Conservation (phyloP, 768 basidiomycete species). For the Hypholoma fasciculare region DNA sequence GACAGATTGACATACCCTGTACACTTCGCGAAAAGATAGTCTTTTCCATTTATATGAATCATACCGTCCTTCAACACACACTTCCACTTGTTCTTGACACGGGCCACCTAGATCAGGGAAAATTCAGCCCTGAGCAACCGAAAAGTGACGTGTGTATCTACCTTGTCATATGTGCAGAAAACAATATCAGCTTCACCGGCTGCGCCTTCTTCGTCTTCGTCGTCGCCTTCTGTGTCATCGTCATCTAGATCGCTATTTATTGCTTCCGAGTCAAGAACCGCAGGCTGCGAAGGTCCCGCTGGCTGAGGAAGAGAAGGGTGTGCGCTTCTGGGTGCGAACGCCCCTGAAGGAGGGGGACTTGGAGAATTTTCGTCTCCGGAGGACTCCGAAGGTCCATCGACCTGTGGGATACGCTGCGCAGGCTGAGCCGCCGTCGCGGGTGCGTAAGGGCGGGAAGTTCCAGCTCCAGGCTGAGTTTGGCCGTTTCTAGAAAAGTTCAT, state of each 20-base stretch:
- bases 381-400: constrained; percentile 78
- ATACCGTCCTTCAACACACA: constrained; percentile 96
- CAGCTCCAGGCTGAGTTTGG: constrained; percentile 27
- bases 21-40: constrained; percentile 97
- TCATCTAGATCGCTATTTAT: constrained; percentile 98
- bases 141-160: constrained; percentile 27
- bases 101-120: constrained; percentile 68
- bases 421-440: constrained; percentile 19
- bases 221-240: constrained; percentile 85
- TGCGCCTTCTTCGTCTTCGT: constrained; percentile 77
- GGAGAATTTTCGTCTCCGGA: constrained; percentile 62
- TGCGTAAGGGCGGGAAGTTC: constrained; percentile 25
- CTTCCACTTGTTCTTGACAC: constrained; percentile 99
- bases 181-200: constrained; percentile 87
- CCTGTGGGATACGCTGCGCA: constrained; percentile 64
- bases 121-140: constrained; percentile 6
- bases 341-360: constrained; percentile 63
- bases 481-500: constrained; percentile 49
- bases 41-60: constrained; percentile 95
- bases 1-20: constrained; percentile 67
- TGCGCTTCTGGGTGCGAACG: constrained; percentile 67
- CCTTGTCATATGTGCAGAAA: constrained; percentile 99
- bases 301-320: constrained; percentile 81
- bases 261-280: constrained; percentile 66
- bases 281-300: constrained; percentile 30